Evolutionary conservation across 768 basidiomycete species (phyloP).

Genomic region (Crepidotus variabilis): DNA sequence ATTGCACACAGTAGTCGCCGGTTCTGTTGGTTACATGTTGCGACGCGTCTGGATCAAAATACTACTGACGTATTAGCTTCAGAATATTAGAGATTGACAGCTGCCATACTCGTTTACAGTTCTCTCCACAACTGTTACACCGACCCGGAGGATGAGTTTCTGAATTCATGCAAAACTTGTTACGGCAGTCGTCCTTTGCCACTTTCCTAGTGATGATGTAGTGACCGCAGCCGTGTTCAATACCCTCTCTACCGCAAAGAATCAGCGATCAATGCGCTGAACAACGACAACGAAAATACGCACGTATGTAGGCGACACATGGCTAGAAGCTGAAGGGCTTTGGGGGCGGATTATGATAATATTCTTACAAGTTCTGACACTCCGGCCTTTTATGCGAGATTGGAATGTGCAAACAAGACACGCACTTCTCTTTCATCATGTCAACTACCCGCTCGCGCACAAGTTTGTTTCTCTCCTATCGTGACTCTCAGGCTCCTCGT

Average conservation of each 20-base stretch:
- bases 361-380: not conserved
- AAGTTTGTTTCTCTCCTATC: constrained; percentile 88
- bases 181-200: constrained; percentile 53
- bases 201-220: constrained; percentile 58
- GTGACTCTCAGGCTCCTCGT: constrained; percentile 64
- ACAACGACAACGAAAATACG: constrained; percentile 18
- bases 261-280: not conserved
- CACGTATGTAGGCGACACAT: constrained; percentile 63
- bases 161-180: constrained; percentile 36
- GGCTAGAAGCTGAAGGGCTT: constrained; percentile 3
- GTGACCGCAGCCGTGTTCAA: constrained; percentile 76
- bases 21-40: constrained; percentile 55
- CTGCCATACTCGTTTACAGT: constrained; percentile 36
- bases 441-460: constrained; percentile 80
- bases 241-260: constrained; percentile 55
- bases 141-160: constrained; percentile 28
- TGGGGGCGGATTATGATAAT: not conserved
- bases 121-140: constrained; percentile 29
- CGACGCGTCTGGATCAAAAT: constrained; percentile 64
- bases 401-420: constrained; percentile 20
- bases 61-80: constrained; percentile 35
- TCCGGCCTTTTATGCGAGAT: constrained; percentile 1
- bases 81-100: constrained; percentile 6
- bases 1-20: constrained; percentile 51
- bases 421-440: constrained; percentile 20